These are phyloP conservation scores for Trichoderma lentiforme DNA, from an alignment of 2,329 filamentous ascomycete genomes.

Conservation along the genomic window DNA sequence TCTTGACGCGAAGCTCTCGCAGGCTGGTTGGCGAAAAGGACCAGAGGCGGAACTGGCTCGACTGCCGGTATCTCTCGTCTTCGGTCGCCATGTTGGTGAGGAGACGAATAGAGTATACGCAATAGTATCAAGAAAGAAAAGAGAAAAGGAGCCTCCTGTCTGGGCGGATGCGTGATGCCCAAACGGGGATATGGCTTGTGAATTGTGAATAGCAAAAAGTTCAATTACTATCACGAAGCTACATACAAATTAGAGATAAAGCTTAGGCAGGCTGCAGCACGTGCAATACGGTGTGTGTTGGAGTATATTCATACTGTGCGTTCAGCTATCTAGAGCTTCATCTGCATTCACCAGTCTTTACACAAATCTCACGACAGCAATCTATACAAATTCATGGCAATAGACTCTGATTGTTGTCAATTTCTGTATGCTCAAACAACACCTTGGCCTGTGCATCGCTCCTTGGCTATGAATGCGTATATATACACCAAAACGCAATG, in stretches of 20 bases:
- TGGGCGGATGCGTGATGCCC: neutral
- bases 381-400: neutral
- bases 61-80: conserved; percentile 85
- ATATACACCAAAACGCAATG: neutral
- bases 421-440: neutral
- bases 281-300: neutral
- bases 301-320: neutral
- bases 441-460: neutral
- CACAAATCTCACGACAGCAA: neutral
- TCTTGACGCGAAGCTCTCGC: conserved; percentile 67
- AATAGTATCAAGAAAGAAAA: neutral
- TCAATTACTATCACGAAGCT: neutral
- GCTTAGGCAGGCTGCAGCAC: neutral
- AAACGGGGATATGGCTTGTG: neutral
- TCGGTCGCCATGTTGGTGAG: conserved; percentile 60
- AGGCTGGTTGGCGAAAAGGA: conserved; percentile 78
- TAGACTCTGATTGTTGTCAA: neutral
- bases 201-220: neutral
- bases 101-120: neutral
- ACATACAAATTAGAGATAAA: neutral
- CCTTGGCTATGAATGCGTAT: neutral
- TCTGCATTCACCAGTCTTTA: neutral
- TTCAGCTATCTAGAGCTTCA: neutral
- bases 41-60: conserved; percentile 89
- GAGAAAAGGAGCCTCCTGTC: neutral